Percentiles rank a stretch among this genome's conserved stretches.
phyloP scores from a whole-genome alignment of 257 asterid species.

The Penstemon barbatus region DNA sequence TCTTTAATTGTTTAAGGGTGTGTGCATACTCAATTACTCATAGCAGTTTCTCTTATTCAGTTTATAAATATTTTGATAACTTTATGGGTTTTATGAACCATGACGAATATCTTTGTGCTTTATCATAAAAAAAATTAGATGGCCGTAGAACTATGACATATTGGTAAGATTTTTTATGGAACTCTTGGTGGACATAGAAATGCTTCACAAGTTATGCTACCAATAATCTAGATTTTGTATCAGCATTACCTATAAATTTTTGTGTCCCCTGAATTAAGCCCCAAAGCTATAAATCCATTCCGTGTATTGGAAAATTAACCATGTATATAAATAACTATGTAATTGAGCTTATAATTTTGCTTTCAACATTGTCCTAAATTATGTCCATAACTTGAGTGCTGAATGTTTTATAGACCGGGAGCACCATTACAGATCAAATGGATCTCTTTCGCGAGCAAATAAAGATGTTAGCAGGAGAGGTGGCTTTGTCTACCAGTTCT shows the following conservation, averaged over 20 bases:
- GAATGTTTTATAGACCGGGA: slow-evolving; percentile 61
- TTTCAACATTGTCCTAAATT: slow-evolving; percentile 17
- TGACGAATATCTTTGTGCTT: neutral
- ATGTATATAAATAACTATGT: neutral
- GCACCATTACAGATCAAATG: slow-evolving; percentile 83
- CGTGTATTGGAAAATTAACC: neutral
- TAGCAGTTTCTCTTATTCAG: neutral
- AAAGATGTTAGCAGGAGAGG: slow-evolving; percentile 85
- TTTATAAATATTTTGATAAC: neutral
- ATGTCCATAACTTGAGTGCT: slow-evolving; percentile 25
- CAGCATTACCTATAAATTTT: neutral
- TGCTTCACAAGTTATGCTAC: neutral
- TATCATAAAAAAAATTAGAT: neutral
- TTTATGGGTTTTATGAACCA: slow-evolving; percentile 3
- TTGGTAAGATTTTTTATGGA: neutral
- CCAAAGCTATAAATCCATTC: slow-evolving; percentile 5
- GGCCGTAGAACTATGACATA: neutral
- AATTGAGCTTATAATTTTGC: slow-evolving; percentile 13
- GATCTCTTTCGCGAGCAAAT: slow-evolving; percentile 80
- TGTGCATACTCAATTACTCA: neutral
- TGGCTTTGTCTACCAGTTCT: slow-evolving; percentile 73
- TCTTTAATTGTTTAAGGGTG: neutral
- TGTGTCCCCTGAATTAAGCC: slow-evolving; percentile 6
- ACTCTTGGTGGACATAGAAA: neutral
- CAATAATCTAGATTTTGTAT: neutral